Base-by-base conservation (phyloP, 495 filamentous ascomycete species). In the Penicillium nucicola region DNA sequence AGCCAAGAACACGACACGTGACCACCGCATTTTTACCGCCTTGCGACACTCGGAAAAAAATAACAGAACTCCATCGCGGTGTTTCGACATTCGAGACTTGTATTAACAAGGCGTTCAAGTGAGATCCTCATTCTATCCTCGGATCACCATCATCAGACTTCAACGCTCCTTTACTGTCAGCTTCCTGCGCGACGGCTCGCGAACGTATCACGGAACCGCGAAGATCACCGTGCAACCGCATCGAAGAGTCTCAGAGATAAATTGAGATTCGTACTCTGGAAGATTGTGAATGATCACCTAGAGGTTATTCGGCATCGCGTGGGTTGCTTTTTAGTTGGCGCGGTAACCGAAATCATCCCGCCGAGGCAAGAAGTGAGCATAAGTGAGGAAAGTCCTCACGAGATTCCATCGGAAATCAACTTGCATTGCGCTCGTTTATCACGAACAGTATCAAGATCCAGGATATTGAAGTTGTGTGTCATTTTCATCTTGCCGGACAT, bases 161-260 rank as follows among this genome's bases (percentile, higher is more conserved):
- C 28, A 41, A 17, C 23, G 7, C 28, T 41, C 36, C 32, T 19
- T 18, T 38, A 37, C 28, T 30, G 39, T 50, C 43, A 45, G 48
- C 52, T 59, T 46, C 25, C 28, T 39, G 48, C 57, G 52, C 61
- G 52, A 56, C 58, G 36, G 50, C 30, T 59, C 58, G 55, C 58
- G 58, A 54, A 45, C 61, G 55, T 61, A 58, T 58, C 55, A 56
- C 56, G 57, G 42, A 55, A 58, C 53, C 46, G 25, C 46, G 46
- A 22, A 41, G 34, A 49, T 38, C 40, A 22, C 20, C 39, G 12
- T 39, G 42, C 42, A 42, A 39, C 39, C 7, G 10, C 25, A 37
- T 57, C 44, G 11, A 48, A 33, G 45, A 17, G 18, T 17, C 25
- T 14, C 43, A 42, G 35, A 45, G 39, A 48, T 42, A 51, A 58